These are phyloP conservation scores for Balansia obtecta DNA, from an alignment of 2,329 filamentous ascomycete species.

Conservation along the genomic window DNA sequence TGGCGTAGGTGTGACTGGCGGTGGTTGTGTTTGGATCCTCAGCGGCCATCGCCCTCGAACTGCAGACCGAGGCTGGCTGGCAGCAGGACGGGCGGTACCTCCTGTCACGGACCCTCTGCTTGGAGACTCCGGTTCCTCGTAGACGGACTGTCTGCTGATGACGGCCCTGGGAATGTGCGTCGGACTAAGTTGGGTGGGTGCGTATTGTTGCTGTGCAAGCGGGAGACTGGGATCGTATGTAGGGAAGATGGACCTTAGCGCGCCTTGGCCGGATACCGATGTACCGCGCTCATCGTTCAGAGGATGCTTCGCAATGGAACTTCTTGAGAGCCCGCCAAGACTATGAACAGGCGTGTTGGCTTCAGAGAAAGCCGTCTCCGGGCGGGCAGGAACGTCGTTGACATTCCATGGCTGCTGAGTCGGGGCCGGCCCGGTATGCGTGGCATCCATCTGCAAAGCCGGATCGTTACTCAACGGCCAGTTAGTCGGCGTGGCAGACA, in stretches of 20 bases:
- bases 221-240: conserved; percentile 57
- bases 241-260: conserved; percentile 62
- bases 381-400: conserved; percentile 30
- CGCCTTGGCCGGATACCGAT: conserved; percentile 19
- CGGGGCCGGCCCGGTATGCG: conserved; percentile 11
- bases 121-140: conserved; percentile 12
- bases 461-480: conserved; percentile 3
- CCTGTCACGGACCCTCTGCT: neutral
- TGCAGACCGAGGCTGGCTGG: conserved; percentile 13
- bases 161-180: conserved; percentile 49
- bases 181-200: conserved; percentile 52
- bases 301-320: conserved; percentile 45
- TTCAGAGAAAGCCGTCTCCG: conserved; percentile 39
- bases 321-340: conserved; percentile 37
- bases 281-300: conserved; percentile 21
- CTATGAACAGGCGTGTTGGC: conserved; percentile 36
- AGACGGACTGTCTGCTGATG: conserved; percentile 53
- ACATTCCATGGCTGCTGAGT: conserved; percentile 29
- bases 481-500: conserved; percentile 1
- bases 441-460: neutral
- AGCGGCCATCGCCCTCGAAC: conserved; percentile 14
- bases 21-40: conserved; percentile 22
- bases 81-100: conserved; percentile 3
- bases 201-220: conserved; percentile 57
- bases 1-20: conserved; percentile 34